phyloP scores from a whole-genome alignment of 1,284 basidiomycete genomes.

The Lignosus rhinocerotis region DNA sequence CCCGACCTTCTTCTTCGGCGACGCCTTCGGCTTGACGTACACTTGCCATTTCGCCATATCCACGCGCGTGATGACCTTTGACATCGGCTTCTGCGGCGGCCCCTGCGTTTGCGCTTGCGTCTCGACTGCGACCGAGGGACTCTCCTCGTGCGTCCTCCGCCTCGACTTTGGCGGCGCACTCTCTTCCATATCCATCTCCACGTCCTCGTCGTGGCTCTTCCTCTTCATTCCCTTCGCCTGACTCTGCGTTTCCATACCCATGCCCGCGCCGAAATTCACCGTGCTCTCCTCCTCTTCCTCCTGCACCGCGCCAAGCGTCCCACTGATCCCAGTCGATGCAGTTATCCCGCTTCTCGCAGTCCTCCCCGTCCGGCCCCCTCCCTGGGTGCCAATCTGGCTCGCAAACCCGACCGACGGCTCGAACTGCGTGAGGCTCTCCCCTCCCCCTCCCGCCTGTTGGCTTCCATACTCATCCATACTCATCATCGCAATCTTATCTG shows the following conservation, averaged over 20 bases:
- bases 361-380: constrained; percentile 23
- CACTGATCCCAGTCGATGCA: not conserved
- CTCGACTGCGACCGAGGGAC: constrained; percentile 30
- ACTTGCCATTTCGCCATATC: constrained; percentile 39
- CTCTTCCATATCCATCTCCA: constrained; percentile 37
- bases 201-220: constrained; percentile 11
- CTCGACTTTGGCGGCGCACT: constrained; percentile 13
- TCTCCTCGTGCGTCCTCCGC: constrained; percentile 32
- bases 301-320: constrained; percentile 10
- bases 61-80: constrained; percentile 23
- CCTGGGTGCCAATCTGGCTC: not conserved
- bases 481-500: constrained; percentile 38
- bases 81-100: constrained; percentile 15
- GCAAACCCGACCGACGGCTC: constrained; percentile 13
- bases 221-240: constrained; percentile 38
- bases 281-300: constrained; percentile 26
- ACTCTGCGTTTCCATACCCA: constrained; percentile 9
- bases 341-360: not conserved
- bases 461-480: constrained; percentile 25
- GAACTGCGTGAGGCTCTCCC: constrained; percentile 40
- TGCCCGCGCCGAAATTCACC: constrained; percentile 12
- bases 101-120: not conserved
- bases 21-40: constrained; percentile 18
- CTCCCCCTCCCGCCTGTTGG: constrained; percentile 14
- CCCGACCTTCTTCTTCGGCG: constrained; percentile 8